Percentiles rank a stretch among this genome's conserved stretches.
phyloP scores from a whole-genome alignment of 78 protist species.

The Polysphondylium violaceum region DNA sequence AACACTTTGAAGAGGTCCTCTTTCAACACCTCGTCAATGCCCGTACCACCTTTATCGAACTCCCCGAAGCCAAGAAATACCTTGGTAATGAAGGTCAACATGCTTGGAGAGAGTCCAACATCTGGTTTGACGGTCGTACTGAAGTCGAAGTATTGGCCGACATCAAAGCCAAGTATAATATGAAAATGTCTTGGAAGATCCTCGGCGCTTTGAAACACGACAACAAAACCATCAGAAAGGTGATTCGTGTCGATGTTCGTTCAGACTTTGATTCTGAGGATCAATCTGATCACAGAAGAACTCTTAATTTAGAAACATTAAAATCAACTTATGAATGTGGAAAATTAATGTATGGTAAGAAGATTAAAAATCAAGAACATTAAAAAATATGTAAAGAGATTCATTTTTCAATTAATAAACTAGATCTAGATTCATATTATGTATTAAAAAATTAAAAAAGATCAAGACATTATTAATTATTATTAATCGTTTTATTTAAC shows the following conservation, averaged over 20 bases:
- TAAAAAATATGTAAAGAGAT: not conserved
- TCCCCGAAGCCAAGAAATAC: slow-evolving; percentile 61
- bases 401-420: not conserved
- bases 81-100: slow-evolving; percentile 48
- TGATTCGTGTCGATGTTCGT: slow-evolving; percentile 63
- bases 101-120: slow-evolving; percentile 2
- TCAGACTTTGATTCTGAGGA: not conserved
- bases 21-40: slow-evolving; percentile 9
- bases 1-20: slow-evolving; percentile 39
- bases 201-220: slow-evolving; percentile 64
- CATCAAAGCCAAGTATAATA: slow-evolving; percentile 3
- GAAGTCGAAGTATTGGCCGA: slow-evolving; percentile 46
- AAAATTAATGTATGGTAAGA: not conserved
- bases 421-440: too few species aligned
- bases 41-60: slow-evolving; percentile 48
- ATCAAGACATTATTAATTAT: too few species aligned
- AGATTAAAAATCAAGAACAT: not conserved
- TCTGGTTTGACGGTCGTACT: slow-evolving; percentile 40
- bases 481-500: too few species aligned
- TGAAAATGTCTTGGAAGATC: slow-evolving; percentile 67
- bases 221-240: slow-evolving; percentile 57
- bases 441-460: too few species aligned
- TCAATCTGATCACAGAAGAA: not conserved
- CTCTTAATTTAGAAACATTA: not conserved
- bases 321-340: not conserved